phyloP scores from a whole-genome alignment of 208 protist species.

The Acanthamoeba rhysodes region DNA sequence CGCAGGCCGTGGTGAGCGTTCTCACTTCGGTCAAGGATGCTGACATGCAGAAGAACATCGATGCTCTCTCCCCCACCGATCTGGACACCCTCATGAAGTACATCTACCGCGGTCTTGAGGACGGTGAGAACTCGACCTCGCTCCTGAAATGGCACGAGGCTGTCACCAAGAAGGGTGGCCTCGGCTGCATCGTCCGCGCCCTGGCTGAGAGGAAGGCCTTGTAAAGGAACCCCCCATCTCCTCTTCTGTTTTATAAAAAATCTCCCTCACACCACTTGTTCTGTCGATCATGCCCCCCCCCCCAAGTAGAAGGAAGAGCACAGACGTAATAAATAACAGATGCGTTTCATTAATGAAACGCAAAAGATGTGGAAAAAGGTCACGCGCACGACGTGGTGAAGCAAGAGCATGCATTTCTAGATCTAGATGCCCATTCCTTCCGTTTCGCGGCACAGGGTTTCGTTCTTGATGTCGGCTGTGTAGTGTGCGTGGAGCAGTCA shows the following conservation, averaged over 20 bases:
- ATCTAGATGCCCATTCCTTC: slow-evolving; percentile 57
- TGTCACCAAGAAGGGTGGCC: slow-evolving; percentile 83
- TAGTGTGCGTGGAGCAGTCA: too few species aligned
- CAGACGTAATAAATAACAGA: slow-evolving; percentile 5
- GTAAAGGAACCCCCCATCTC: slow-evolving; percentile 68
- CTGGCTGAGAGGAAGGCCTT: slow-evolving; percentile 83
- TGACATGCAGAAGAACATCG: slow-evolving; percentile 79
- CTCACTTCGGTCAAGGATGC: slow-evolving; percentile 81
- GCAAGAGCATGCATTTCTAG: neutral
- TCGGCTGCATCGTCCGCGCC: slow-evolving; percentile 83
- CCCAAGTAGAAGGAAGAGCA: neutral
- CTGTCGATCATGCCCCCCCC: neutral
- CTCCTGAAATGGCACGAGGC: slow-evolving; percentile 87
- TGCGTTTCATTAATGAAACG: neutral
- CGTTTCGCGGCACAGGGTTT: slow-evolving; percentile 59
- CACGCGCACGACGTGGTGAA: too few species aligned
- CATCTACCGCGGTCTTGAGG: slow-evolving; percentile 82
- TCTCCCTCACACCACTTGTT: neutral
- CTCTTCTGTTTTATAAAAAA: slow-evolving; percentile 59
- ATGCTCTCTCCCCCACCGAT: slow-evolving; percentile 78
- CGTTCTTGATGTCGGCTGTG: slow-evolving; percentile 71
- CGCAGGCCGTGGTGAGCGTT: slow-evolving; percentile 75
- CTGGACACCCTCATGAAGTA: slow-evolving; percentile 87
- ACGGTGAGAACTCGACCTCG: slow-evolving; percentile 79
- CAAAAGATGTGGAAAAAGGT: neutral